Evolutionary conservation across 495 filamentous ascomycete genomes (phyloP).

Genomic region (Penicillium arizonense): DNA sequence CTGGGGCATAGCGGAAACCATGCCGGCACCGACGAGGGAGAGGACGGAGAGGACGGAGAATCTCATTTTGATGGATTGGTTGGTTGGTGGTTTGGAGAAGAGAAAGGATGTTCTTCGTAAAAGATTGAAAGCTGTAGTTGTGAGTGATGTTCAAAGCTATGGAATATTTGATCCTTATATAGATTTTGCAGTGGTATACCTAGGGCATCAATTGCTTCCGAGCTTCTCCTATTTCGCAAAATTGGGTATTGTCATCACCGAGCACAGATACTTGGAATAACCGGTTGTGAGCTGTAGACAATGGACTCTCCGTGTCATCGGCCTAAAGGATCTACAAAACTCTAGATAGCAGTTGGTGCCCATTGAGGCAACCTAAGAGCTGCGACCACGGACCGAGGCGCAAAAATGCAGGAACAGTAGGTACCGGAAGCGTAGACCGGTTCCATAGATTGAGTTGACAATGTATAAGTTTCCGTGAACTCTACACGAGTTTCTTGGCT

Average conservation of each 20-base stretch:
- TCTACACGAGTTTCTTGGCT: slow-evolving; percentile 20
- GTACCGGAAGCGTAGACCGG: not conserved
- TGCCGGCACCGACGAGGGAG: slow-evolving; percentile 17
- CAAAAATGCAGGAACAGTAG: slow-evolving; percentile 5
- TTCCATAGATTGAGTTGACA: not conserved
- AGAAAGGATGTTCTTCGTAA: not conserved
- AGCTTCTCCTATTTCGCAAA: not conserved
- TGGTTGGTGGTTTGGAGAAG: not conserved
- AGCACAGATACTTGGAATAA: not conserved
- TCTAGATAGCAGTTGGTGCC: slow-evolving; percentile 14
- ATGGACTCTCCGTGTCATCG: not conserved
- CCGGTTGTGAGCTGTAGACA: slow-evolving; percentile 6
- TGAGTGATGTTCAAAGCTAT: slow-evolving; percentile 5
- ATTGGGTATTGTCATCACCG: slow-evolving; percentile 6
- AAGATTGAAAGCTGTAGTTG: not conserved
- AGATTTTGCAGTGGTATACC: not conserved
- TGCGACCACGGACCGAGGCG: not conserved
- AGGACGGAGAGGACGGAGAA: slow-evolving; percentile 28
- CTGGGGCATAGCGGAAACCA: slow-evolving; percentile 18
- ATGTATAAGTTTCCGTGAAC: not conserved
- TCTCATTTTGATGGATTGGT: slow-evolving; percentile 25
- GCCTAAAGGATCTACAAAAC: slow-evolving; percentile 8
- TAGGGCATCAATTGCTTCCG: not conserved
- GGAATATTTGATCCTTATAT: slow-evolving; percentile 18
- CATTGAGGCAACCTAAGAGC: not conserved